phyloP scores from a whole-genome alignment of 345 rosid genomes.

The Gossypium ekmanianum region DNA sequence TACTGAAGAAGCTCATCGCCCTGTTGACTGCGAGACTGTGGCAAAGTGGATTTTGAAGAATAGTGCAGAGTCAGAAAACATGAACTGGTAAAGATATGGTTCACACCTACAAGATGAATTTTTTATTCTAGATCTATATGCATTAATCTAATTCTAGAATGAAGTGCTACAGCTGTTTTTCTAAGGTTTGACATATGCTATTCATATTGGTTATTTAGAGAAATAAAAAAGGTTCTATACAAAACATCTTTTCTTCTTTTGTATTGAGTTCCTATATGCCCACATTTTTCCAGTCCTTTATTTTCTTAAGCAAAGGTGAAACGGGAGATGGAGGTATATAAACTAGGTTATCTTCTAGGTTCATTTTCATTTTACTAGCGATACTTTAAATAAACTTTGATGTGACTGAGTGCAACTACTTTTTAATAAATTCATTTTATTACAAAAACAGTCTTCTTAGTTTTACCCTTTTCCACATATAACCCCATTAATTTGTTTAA shows the following conservation, averaged over 20 bases:
- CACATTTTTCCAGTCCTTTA: neutral
- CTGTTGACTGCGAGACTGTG: constrained; percentile 91
- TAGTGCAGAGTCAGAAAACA: constrained; percentile 97
- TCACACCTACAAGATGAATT: neutral
- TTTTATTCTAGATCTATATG: neutral
- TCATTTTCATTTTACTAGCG: neutral
- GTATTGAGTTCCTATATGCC: neutral
- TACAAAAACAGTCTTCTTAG: neutral
- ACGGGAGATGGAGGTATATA: neutral
- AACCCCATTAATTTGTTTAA: neutral
- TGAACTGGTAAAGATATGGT: constrained; percentile 73
- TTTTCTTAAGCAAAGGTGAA: neutral
- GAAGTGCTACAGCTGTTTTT: neutral
- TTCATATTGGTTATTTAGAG: neutral
- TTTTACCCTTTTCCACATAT: neutral
- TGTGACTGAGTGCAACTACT: neutral
- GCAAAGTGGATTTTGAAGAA: constrained; percentile 92
- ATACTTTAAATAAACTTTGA: neutral
- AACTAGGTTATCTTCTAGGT: neutral
- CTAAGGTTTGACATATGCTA: neutral
- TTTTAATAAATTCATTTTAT: neutral
- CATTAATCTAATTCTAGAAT: neutral
- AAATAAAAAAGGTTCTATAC: neutral
- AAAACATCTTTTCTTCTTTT: neutral
- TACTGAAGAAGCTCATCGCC: constrained; percentile 99